Evolutionary conservation across 371 early-diverging fungal genomes (phyloP).

Genomic region (Apophysomyces elegans): DNA sequence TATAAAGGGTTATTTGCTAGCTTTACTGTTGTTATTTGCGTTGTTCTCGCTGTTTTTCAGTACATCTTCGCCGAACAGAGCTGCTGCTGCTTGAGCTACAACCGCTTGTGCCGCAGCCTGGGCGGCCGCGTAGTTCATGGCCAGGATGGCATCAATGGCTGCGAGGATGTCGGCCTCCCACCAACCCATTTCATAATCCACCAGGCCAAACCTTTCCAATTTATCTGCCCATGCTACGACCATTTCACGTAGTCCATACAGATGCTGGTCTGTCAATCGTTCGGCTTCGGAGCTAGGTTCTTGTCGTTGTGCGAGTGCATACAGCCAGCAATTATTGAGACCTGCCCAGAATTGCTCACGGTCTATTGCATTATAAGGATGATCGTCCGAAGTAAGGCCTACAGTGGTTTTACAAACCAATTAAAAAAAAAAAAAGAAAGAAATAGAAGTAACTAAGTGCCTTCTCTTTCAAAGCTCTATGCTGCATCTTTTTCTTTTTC

Average conservation of each 20-base stretch:
- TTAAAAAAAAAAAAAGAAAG: background rate
- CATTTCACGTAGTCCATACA: slow-evolving; percentile 64
- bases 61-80: slow-evolving; percentile 49
- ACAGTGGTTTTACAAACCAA: background rate
- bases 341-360: slow-evolving; percentile 80
- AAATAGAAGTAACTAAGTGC: background rate
- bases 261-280: slow-evolving; percentile 59
- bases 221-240: slow-evolving; percentile 77
- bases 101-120: slow-evolving; percentile 54
- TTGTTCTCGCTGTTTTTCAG: slow-evolving; percentile 9
- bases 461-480: background rate
- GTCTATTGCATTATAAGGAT: slow-evolving; percentile 57
- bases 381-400: slow-evolving; percentile 60
- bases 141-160: slow-evolving; percentile 64
- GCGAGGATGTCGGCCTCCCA: slow-evolving; percentile 84
- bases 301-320: slow-evolving; percentile 68
- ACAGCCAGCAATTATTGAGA: slow-evolving; percentile 82
- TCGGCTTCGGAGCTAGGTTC: slow-evolving; percentile 63
- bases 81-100: slow-evolving; percentile 52
- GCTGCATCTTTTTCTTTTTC: background rate
- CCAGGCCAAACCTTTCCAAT: slow-evolving; percentile 78
- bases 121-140: slow-evolving; percentile 54
- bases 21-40: background rate
- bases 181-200: slow-evolving; percentile 88
- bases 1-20: slow-evolving; percentile 7